Base-by-base conservation (phyloP, 495 filamentous ascomycete genomes). In the Neurospora sp. region DNA sequence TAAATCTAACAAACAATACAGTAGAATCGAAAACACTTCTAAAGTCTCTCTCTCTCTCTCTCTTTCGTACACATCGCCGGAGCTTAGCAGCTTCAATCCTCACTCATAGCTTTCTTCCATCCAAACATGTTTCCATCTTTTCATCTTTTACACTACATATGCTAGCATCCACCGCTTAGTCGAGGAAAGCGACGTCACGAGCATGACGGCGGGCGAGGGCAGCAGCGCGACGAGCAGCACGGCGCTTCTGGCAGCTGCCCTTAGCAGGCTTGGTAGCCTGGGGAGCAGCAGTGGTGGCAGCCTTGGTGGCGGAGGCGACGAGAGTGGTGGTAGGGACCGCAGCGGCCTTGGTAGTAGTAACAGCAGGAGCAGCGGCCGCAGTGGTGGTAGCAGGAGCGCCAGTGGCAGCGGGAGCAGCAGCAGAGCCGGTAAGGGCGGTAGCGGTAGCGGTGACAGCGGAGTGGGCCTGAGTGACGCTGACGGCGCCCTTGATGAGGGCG, bases 401-500 rank as follows among this genome's bases (percentile, higher is more conserved):
- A n/a, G 68, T 38, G 69, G 69, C 69, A 71, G 40, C 69, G 7
- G 69, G 27, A 16, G 74, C 68, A 3, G 53, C 44, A 38, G 72
- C 76, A 20, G 69, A 48, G 66, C 74, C 73, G 22, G 74, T 75
- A 16, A 73, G 5, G 27, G 76, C 76, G 27, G 69, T 73, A 69
- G 73, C 76, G 2, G 76, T 71, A 31, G 71, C 69, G 22, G 74
- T 71, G 59, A 73, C 73, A 53, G 70, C 69, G 16, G 76, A 76
- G 7, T 53, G 61, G 35, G 53, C 18, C 73, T 79, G 76, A 14
- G 20, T 31, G 42, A 75, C 46, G 70, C 35, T 48, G 9, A 40
- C 61, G 18, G 73, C 76, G 31, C 73, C 73, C 22, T 70, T 40
- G 72, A 84, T 86, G 4, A 87, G 76, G 14, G 83, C 40, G 6